A percentile compares a stretch with the other conserved stretches of the same genome.
Evolutionary conservation across 176 grass and related monocot species (phyloP).

Genomic region (Carex parvula): DNA sequence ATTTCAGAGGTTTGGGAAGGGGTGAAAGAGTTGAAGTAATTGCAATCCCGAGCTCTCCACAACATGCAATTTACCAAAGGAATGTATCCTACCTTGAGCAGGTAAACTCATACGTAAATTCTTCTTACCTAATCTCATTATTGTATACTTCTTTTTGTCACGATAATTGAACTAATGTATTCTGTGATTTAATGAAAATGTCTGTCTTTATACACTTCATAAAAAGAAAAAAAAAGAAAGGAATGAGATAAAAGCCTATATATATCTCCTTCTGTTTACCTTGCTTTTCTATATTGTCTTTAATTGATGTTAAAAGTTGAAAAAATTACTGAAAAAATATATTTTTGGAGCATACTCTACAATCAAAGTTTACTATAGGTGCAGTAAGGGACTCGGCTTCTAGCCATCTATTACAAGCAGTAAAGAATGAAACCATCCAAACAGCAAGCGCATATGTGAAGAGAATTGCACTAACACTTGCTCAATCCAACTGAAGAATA

Average conservation of each 20-base stretch:
- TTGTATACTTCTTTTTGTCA: background rate
- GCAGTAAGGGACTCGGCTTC: background rate
- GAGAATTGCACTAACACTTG: background rate
- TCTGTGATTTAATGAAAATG: background rate
- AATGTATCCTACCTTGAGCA: slow-evolving; percentile 87
- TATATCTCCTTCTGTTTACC: background rate
- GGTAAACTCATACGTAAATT: slow-evolving; percentile 31
- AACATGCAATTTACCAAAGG: slow-evolving; percentile 55
- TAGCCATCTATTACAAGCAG: too few relatives aligned
- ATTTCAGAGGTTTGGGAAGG: slow-evolving; percentile 70
- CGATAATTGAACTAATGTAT: background rate
- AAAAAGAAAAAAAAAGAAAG: background rate
- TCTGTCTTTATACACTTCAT: background rate
- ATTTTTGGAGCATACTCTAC: background rate
- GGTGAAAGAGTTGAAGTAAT: slow-evolving; percentile 94
- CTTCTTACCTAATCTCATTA: slow-evolving; percentile 1
- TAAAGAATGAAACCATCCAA: background rate
- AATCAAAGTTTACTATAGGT: background rate
- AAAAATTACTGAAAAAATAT: background rate
- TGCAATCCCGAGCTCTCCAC: slow-evolving; percentile 71
- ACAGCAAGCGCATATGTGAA: background rate
- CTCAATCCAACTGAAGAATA: background rate
- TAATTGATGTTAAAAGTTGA: slow-evolving; percentile 1
- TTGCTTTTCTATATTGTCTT: background rate
- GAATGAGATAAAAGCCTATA: background rate